Evolutionary conservation across 768 basidiomycete genomes (phyloP).

Genomic region (Tylopilus intermedius): DNA sequence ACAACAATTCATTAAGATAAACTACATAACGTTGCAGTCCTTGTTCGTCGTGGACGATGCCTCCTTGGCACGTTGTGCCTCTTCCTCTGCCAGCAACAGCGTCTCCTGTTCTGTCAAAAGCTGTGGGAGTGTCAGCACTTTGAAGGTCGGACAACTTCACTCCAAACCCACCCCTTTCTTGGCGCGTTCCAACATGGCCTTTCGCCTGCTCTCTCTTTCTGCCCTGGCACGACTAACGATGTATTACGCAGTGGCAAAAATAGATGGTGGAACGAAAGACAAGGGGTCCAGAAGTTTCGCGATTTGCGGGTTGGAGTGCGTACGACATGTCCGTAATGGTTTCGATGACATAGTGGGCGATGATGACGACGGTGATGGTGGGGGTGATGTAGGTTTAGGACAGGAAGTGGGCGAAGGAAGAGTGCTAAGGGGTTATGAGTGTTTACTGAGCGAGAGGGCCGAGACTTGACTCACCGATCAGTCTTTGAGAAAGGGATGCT

Average conservation of each 20-base stretch:
- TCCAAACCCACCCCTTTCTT: conserved; percentile 61
- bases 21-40: conserved; percentile 58
- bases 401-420: conserved; percentile 21
- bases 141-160: not conserved
- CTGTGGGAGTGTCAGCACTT: conserved; percentile 27
- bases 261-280: conserved; percentile 61
- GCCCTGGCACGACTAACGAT: conserved; percentile 61
- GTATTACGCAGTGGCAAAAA: conserved; percentile 63
- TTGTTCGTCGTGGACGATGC: conserved; percentile 29
- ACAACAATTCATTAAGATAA: not conserved
- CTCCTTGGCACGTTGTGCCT: conserved; percentile 37
- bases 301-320: conserved; percentile 30
- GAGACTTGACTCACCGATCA: conserved; percentile 57
- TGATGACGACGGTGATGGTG: not conserved
- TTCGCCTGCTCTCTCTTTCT: conserved; percentile 65
- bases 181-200: conserved; percentile 67
- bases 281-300: conserved; percentile 33
- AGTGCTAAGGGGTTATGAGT: conserved; percentile 65
- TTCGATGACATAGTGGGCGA: conserved; percentile 12
- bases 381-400: conserved; percentile 13
- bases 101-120: conserved; percentile 64
- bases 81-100: conserved; percentile 49
- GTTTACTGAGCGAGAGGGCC: conserved; percentile 37
- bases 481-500: conserved; percentile 40
- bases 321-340: conserved; percentile 25